Percentiles rank a stretch among this genome's conserved stretches.
Conservation (phyloP, 345 rosid genomes). For the sweet orange (Citrus sinensis) region DVS_A1.0 CM039162.1:27011501-27012000, state of each 20-base stretch:
- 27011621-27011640: constrained; percentile 48
- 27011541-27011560: constrained; percentile 61
- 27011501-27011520: not conserved
- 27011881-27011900: not conserved
- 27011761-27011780: not conserved
- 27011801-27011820: not conserved
- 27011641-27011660: constrained; percentile 49
- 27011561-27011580: constrained; percentile 38
- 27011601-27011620: constrained; percentile 46
- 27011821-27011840: not conserved
- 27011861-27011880: not conserved
- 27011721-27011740: not conserved
- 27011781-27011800: not conserved
- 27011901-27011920: not conserved
- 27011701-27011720: constrained; percentile 7
- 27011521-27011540: constrained; percentile 56
- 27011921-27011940: not conserved
- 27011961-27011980: not conserved
- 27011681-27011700: constrained; percentile 53
- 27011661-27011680: constrained; percentile 52
- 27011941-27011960: not conserved
- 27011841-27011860: not conserved
- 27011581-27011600: constrained; percentile 66
- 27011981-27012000: not conserved
- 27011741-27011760: not conserved